Base-by-base conservation (phyloP, 768 basidiomycete species). In the Kondoa malvinella region DNA sequence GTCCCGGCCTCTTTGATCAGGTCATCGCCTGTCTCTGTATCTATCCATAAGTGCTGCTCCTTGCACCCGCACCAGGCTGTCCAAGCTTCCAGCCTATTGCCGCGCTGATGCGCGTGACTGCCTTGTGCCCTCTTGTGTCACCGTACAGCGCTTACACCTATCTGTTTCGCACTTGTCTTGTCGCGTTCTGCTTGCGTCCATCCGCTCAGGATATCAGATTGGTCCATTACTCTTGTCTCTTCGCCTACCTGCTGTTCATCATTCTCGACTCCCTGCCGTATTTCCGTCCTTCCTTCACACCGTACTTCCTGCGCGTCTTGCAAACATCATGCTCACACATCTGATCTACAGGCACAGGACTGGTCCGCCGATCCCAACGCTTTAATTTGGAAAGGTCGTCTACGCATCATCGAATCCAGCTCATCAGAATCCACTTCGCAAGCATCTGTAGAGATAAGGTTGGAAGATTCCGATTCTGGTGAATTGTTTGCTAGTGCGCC, bases 381-480 rank as follows among this genome's bases (percentile, higher is more conserved):
- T 25, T 68, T 71, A 58, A 50, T 75, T 58, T 75, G 74, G 74
- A 71, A 69, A 50, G 74, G 74, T 1, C 34, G 69, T 0, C 56
- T 73, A 1, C 56, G 69, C 2, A 30, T 65, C 12, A 50, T 26
- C 16, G 57, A 66, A 59, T 50, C 27, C 26, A 60, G 29, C 16
- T 30, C 30, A 56, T 8, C 15, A 30, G 21, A 56, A 12, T 15
- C 17, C 8, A 14, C 27, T 26, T 2, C 15, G 34, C n/a, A 69
- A 65, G 68, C 30, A 57, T 57, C 8, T 58, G 66, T 68, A 58
- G 69, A 0, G 71, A 29, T 75, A 64, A 56, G 70, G 27, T 67
- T 75, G 30, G 74, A 75, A 50, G 74, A 74, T 56, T 65, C 67
- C 34, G 64, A 71, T 27, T 57, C 68, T 0, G 73, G 73, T 68